phyloP scores from a whole-genome alignment of 148 eudicot species.

The Diospyros kaki region DNA sequence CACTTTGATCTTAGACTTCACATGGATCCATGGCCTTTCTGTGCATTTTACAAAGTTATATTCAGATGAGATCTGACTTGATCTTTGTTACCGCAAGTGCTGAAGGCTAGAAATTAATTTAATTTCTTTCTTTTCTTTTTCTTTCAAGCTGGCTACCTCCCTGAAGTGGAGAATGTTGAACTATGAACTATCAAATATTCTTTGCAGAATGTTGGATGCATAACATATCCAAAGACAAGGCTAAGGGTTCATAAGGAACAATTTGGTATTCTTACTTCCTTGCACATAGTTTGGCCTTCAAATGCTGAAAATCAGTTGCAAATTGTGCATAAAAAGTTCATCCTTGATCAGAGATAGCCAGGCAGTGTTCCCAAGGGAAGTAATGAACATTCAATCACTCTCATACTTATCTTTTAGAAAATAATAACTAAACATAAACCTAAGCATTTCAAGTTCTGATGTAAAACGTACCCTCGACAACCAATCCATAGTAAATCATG shows the following conservation, averaged over 20 bases:
- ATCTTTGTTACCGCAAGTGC: too few species aligned
- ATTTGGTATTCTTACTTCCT: not conserved
- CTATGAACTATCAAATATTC: not conserved
- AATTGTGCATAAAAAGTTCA: not conserved
- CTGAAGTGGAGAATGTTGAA: not conserved
- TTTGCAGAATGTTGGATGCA: not conserved
- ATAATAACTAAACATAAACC: not conserved
- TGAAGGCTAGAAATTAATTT: not conserved
- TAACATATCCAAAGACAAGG: not conserved
- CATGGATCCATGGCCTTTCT: slow-evolving; percentile 84
- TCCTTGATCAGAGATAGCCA: not conserved
- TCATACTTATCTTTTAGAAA: not conserved
- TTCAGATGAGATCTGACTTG: not conserved
- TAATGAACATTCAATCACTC: not conserved
- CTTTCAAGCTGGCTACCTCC: not conserved
- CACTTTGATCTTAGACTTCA: slow-evolving; percentile 68
- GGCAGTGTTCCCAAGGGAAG: not conserved
- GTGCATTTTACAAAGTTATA: slow-evolving; percentile 19
- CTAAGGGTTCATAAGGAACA: not conserved
- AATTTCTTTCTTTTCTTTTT: not conserved
- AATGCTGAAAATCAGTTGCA: not conserved
- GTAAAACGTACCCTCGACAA: slow-evolving; percentile 51
- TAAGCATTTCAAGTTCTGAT: not conserved
- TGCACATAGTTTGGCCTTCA: not conserved
- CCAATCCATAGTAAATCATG: slow-evolving; percentile 60